Evolutionary conservation across 1,284 basidiomycete species (phyloP), one percentile per base, ranked within the genome.

Genomic region (Ustilago xerochloae): DNA sequence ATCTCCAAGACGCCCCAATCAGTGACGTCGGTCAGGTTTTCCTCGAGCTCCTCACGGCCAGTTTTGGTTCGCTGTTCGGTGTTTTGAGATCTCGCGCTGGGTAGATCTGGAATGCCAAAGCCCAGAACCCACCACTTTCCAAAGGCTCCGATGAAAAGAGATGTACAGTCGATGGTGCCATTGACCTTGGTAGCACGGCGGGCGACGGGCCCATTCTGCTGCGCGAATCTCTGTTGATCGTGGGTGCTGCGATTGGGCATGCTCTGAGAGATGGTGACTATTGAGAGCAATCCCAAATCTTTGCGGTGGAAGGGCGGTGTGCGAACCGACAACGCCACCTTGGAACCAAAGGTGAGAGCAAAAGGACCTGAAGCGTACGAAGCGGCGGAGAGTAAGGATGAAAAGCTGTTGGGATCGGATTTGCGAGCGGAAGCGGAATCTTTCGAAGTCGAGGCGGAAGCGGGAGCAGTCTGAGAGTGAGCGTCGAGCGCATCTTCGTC

Each of bases 271-370:
- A 88, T 86, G 50, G 87, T 84, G 63, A 93, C 94, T 80, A 96
- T 87, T 53, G 93, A 93, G 84, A 94, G 91, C 65, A 97, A 87
- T 33, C 89, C 91, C 82, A 93, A 92, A 79, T 89, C 92, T 71
- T 91, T 91, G 82, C 93, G 91, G 71, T 91, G 89, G 84, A 94
- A 93, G 79, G 91, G 90, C n/a, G 95, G 94, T 1, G 95, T 98
- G 65, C 93, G 91, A 48, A 98, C 89, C 2, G 93, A 93, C 65
- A 98, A 63, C 91, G 90, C 84, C 95, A 73, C 61, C 28, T 68
- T 73, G 47, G 70, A 53, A 2, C 64, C 60, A 28, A 73, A 97
- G 84, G 93, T 91, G 83, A 96, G 92, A 32, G 90, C 89, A 51
- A 88, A 88, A 39, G 80, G 82, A 53, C 67, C 45, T 13, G 58